Evolutionary conservation across 2,329 filamentous ascomycete genomes (phyloP).

Genomic region (Fusarium burgessii): DNA sequence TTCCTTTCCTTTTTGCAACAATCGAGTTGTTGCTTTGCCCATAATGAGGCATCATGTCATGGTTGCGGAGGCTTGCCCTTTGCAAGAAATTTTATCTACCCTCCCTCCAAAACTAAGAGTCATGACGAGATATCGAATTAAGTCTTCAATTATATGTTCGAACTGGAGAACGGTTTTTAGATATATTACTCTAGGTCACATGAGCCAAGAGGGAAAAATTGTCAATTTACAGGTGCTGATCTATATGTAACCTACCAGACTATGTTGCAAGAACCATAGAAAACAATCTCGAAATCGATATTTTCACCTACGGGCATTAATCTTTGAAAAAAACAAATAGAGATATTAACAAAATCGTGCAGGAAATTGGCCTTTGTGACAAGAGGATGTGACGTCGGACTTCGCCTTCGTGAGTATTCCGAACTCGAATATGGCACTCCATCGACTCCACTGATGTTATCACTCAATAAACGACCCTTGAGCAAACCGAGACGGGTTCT

Average conservation of each 20-base stretch:
- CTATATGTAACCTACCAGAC: too few relatives aligned
- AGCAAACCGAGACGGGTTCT: background rate
- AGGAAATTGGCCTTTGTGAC: too few relatives aligned
- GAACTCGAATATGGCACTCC: background rate
- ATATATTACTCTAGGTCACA: too few relatives aligned
- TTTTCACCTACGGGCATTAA: too few relatives aligned
- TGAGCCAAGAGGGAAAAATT: too few relatives aligned
- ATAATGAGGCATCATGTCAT: background rate
- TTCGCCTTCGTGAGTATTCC: background rate
- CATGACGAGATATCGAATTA: background rate
- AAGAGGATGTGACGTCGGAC: background rate
- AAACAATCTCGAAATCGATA: too few relatives aligned
- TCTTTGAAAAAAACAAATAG: too few relatives aligned
- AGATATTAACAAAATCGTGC: too few relatives aligned
- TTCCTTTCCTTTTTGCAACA: background rate
- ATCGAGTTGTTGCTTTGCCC: background rate
- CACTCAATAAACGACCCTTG: background rate
- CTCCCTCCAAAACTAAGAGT: background rate
- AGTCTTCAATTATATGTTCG: background rate
- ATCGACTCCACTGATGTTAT: background rate
- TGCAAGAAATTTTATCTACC: background rate
- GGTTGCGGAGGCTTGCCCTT: background rate
- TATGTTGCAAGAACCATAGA: too few relatives aligned
- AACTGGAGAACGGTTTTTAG: too few relatives aligned
- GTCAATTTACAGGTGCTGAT: too few relatives aligned